A percentile compares a stretch with the other conserved stretches of the same genome.
These are phyloP conservation scores for Fraxinus paxiana DNA, from an alignment of 305 asterid genomes.

Conservation along the genomic window DNA sequence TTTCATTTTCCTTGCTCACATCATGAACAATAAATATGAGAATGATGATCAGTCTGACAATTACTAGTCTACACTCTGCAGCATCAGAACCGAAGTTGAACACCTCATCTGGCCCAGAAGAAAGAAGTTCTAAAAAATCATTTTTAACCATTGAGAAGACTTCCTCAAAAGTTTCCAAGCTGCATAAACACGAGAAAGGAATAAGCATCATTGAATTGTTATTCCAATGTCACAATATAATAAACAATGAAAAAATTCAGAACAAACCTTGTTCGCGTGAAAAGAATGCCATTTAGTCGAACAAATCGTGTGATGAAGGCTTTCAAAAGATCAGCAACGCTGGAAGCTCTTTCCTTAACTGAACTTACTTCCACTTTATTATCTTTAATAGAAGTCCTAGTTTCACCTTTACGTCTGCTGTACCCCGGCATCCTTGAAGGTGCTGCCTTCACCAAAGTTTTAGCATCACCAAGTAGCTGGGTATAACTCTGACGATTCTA, in stretches of 20 bases:
- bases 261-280: constrained; percentile 83
- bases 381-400: constrained; percentile 46
- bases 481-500: constrained; percentile 80
- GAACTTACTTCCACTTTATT: constrained; percentile 41
- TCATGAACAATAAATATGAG: constrained; percentile 77
- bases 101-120: constrained; percentile 66
- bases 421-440: constrained; percentile 26
- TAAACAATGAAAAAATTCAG: not conserved
- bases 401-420: constrained; percentile 57
- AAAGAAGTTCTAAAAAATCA: constrained; percentile 63
- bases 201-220: constrained; percentile 25
- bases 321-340: constrained; percentile 42
- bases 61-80: constrained; percentile 63
- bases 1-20: constrained; percentile 68
- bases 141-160: constrained; percentile 59
- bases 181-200: constrained; percentile 35
- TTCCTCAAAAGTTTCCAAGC: constrained; percentile 85
- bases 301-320: constrained; percentile 63
- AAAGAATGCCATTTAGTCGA: constrained; percentile 82
- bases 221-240: not conserved
- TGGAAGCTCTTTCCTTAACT: constrained; percentile 45
- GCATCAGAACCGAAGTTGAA: constrained; percentile 67
- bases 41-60: constrained; percentile 70
- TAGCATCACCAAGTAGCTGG: constrained; percentile 37
- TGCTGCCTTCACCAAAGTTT: constrained; percentile 26